phyloP scores from a whole-genome alignment of 2,329 filamentous ascomycete genomes.

The Verticillium albo-atrum region DNA sequence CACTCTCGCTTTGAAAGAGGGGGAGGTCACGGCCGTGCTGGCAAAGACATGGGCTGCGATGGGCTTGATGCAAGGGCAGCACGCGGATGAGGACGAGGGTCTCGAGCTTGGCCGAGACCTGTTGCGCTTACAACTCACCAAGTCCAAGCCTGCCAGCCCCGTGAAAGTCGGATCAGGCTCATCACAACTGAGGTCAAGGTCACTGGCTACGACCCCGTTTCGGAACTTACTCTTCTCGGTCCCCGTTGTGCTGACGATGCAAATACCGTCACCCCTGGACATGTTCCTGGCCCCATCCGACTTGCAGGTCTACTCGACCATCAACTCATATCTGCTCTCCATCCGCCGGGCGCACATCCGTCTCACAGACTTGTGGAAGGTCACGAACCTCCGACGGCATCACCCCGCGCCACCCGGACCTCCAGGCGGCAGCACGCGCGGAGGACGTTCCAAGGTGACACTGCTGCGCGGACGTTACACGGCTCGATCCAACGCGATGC shows the following conservation, averaged over 20 bases:
- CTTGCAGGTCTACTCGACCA: conserved; percentile 72
- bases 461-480: conserved; percentile 61
- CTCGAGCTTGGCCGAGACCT: conserved; percentile 79
- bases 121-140: conserved; percentile 62
- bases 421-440: conserved; percentile 55
- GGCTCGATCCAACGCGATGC: conserved; percentile 61
- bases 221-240: conserved; percentile 78
- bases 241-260: conserved; percentile 65
- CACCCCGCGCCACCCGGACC: conserved; percentile 68
- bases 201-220: conserved; percentile 56
- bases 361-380: conserved; percentile 82
- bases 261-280: conserved; percentile 75
- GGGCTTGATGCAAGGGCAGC: conserved; percentile 64
- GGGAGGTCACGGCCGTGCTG: conserved; percentile 75
- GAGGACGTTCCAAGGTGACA: conserved; percentile 55
- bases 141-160: conserved; percentile 34
- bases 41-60: conserved; percentile 75
- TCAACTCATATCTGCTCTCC: conserved; percentile 83
- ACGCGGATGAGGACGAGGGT: conserved; percentile 74
- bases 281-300: conserved; percentile 78
- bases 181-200: conserved; percentile 16
- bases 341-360: conserved; percentile 82
- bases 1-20: conserved; percentile 73
- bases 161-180: conserved; percentile 30
- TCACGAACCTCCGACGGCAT: conserved; percentile 70